Evolutionary conservation across 257 asterid genomes (phyloP), one percentile per base, ranked within the genome.

Genomic region (Knoxia roxburghii): DNA sequence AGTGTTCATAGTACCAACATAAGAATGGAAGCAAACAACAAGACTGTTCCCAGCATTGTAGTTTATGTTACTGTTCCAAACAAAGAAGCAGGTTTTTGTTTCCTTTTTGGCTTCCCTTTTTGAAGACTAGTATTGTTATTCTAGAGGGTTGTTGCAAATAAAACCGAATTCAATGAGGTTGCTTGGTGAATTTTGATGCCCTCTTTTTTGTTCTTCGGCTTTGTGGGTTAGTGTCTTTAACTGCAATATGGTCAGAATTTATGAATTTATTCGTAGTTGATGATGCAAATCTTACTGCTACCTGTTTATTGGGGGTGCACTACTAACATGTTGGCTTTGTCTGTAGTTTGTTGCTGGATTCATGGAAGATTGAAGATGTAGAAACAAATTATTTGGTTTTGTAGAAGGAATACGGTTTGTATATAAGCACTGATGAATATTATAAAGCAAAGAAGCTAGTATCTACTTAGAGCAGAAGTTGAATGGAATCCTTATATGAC

Each of bases 11-110:
- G 75, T 65, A 54, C 43, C 45, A 72, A 1, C 1, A 66, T 80
- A 41, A 85, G 87, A 72, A 94, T 94, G 99, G 97, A 85, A 61
- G 79, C 87, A n/a, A 81, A 58, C 62, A 77, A 75, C 77, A 80
- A 75, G 39, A 87, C 86, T 32, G 96, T 87, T 40, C 90, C 99
- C 73, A 82, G 86, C 79, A 88, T 94, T 75, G 99, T 94, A 73
- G 99, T 90, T 48, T 94, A 94, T 78, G 99, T 94, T 46, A 94
- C 98, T 30, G 98, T 87, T 79, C 96, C 98, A 5, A 91, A 83
- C 78, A 83, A 86, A 77, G 98, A 89, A 72, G 89, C 94, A 67
- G 98, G 98, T 91, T 43, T 45, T 79, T 71, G 11, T 20, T 14
- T 26, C 45, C 51, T 32, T 40, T 17, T 41, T n/a, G 48, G 51